Evolutionary conservation across 805 yeast species (phyloP).

Genomic region (Candida piceae): DNA sequence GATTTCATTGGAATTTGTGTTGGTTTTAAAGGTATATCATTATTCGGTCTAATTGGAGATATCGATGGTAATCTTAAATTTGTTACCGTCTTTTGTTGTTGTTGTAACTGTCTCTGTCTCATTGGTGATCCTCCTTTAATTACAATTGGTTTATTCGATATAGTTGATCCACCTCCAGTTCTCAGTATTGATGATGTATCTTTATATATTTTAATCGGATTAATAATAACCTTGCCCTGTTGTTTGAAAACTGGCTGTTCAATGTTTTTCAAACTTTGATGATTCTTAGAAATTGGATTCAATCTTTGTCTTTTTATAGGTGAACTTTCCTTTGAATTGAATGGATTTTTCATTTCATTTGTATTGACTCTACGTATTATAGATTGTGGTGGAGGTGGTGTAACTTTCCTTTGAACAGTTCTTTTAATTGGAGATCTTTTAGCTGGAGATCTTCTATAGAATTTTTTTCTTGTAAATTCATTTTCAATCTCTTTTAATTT

Average conservation of each 20-base stretch:
- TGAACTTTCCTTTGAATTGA: slow-evolving; percentile 20
- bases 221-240: not conserved
- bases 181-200: too few relatives aligned
- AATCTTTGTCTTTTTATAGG: slow-evolving; percentile 9
- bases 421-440: slow-evolving; percentile 23
- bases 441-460: slow-evolving; percentile 12
- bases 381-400: too few relatives aligned
- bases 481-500: slow-evolving; percentile 20
- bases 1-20: not conserved
- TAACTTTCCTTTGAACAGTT: too few relatives aligned
- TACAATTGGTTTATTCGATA: slow-evolving; percentile 23
- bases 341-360: slow-evolving; percentile 22
- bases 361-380: slow-evolving; percentile 16
- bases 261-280: slow-evolving; percentile 6
- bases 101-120: too few relatives aligned
- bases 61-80: not conserved
- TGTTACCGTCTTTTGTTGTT: not conserved
- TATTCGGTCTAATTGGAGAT: not conserved
- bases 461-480: slow-evolving; percentile 11
- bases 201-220: too few relatives aligned
- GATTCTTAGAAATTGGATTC: not conserved
- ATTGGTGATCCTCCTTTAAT: slow-evolving; percentile 27
- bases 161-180: too few relatives aligned
- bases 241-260: slow-evolving; percentile 15
- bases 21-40: not conserved